Evolutionary conservation across 352 stramenopile species (phyloP).

Genomic region (Hyaloperonospora arabidopsidis): DNA sequence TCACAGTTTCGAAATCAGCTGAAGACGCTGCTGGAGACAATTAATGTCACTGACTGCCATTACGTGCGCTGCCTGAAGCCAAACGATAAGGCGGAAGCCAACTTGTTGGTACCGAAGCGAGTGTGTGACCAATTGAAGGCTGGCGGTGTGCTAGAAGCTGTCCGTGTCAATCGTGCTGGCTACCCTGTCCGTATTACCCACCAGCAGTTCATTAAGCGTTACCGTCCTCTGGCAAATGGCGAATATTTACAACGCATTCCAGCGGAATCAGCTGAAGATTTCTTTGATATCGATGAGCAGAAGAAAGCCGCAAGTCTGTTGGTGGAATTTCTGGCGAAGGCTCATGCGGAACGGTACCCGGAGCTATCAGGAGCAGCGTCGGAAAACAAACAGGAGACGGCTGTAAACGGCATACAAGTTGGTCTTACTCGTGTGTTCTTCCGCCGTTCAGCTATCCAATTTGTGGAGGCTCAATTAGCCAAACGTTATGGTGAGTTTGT

Average conservation of each 20-base stretch:
- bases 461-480: conserved; percentile 75
- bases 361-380: conserved; percentile 32
- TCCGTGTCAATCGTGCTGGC: conserved; percentile 94
- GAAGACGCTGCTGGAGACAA: conserved; percentile 86
- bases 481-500: conserved; percentile 84
- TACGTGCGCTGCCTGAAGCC: conserved; percentile 99
- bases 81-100: conserved; percentile 90
- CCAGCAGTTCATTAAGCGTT: conserved; percentile 87
- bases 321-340: conserved; percentile 59
- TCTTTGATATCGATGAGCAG: conserved; percentile 46
- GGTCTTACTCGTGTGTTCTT: conserved; percentile 79
- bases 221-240: conserved; percentile 70
- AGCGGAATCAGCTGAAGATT: conserved; percentile 37
- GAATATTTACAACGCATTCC: conserved; percentile 57
- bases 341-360: conserved; percentile 60
- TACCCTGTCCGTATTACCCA: conserved; percentile 96
- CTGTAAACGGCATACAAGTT: conserved; percentile 66
- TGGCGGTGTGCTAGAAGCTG: conserved; percentile 97
- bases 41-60: conserved; percentile 92
- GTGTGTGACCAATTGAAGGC: conserved; percentile 96
- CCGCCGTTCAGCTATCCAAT: conserved; percentile 75
- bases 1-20: conserved; percentile 91
- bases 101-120: conserved; percentile 80
- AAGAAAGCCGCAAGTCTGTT: conserved; percentile 49
- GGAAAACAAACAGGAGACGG: conserved; percentile 35